These are phyloP conservation scores for Amesomyces nigricolor DNA, from an alignment of 2,329 filamentous ascomycete genomes.

Conservation along the genomic window DNA sequence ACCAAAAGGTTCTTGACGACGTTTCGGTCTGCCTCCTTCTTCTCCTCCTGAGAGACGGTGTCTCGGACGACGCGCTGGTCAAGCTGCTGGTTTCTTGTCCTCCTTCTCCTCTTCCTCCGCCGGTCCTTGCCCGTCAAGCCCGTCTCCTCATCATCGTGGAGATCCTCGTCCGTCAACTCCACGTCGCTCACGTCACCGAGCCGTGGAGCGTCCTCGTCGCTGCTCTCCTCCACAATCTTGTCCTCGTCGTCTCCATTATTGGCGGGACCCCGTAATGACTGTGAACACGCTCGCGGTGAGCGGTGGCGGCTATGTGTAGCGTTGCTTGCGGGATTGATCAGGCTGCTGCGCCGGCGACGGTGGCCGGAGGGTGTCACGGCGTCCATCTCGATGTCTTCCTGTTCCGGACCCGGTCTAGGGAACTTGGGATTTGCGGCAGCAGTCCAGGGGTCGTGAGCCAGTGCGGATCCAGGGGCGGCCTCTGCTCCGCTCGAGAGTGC, in stretches of 20 bases:
- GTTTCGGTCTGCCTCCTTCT: slow-evolving; percentile 67
- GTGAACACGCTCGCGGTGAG: slow-evolving; percentile 27
- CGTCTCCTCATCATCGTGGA: slow-evolving; percentile 84
- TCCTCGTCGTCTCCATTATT: slow-evolving; percentile 34
- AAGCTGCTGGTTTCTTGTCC: slow-evolving; percentile 60
- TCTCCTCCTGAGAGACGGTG: slow-evolving; percentile 63
- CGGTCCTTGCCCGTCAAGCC: slow-evolving; percentile 72
- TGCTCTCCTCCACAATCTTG: slow-evolving; percentile 44
- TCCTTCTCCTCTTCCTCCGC: slow-evolving; percentile 60
- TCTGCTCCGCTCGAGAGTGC: not conserved
- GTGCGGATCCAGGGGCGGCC: slow-evolving; percentile 1
- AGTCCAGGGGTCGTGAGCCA: slow-evolving; percentile 3
- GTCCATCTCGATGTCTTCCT: slow-evolving; percentile 50
- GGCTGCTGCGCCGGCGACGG: slow-evolving; percentile 51
- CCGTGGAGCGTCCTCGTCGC: slow-evolving; percentile 20
- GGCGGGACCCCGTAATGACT: slow-evolving; percentile 28
- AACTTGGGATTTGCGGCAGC: slow-evolving; percentile 1
- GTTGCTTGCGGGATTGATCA: slow-evolving; percentile 37
- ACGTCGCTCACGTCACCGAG: slow-evolving; percentile 34
- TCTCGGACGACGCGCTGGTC: slow-evolving; percentile 63
- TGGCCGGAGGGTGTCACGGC: slow-evolving; percentile 45
- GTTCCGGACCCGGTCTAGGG: slow-evolving; percentile 8
- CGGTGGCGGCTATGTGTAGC: slow-evolving; percentile 25
- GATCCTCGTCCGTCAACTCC: slow-evolving; percentile 63
- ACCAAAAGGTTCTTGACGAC: slow-evolving; percentile 63